A percentile compares a stretch with the other conserved stretches of the same genome.
phyloP scores from a whole-genome alignment of 202 grass and related monocot species.

The Saccharum hybrid region DNA sequence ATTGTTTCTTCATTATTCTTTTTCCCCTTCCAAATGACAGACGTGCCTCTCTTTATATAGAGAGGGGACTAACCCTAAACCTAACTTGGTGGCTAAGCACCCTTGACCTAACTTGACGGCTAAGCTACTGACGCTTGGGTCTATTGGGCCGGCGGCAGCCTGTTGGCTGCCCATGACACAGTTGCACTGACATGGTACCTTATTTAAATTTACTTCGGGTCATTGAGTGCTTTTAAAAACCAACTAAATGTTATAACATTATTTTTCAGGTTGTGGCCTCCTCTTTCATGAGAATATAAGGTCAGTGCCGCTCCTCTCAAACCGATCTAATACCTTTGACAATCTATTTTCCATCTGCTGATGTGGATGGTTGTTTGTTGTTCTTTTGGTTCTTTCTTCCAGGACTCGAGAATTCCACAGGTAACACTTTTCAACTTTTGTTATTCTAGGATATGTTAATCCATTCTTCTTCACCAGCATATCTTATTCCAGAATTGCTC shows the following conservation, averaged over 20 bases:
- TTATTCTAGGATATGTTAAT: constrained; percentile 29
- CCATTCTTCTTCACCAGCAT: constrained; percentile 11
- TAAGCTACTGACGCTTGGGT: too few relatives aligned
- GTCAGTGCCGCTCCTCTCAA: constrained; percentile 43
- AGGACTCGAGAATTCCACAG: constrained; percentile 82
- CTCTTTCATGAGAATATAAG: constrained; percentile 94
- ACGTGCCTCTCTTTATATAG: too few relatives aligned
- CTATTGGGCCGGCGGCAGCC: too few relatives aligned
- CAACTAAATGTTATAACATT: constrained; percentile 13
- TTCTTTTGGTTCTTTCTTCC: constrained; percentile 35
- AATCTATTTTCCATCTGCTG: constrained; percentile 28
- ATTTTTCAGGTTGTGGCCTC: constrained; percentile 74
- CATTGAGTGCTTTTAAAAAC: constrained; percentile 33
- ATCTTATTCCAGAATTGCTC: constrained; percentile 38
- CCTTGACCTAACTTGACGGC: too few relatives aligned
- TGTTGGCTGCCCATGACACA: too few relatives aligned
- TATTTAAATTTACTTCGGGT: constrained; percentile 25
- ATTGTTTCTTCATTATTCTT: too few relatives aligned
- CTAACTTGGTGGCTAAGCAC: too few relatives aligned
- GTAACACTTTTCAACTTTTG: constrained; percentile 50
- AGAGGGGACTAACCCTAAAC: too few relatives aligned
- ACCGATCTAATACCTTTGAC: constrained; percentile 7
- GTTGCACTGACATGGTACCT: constrained; percentile 31
- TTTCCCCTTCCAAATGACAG: too few relatives aligned
- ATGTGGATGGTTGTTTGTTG: constrained; percentile 46